Base-by-base conservation (phyloP, 306 rosid genomes). In the cucumber (Cucumis sativus) region DNA sequence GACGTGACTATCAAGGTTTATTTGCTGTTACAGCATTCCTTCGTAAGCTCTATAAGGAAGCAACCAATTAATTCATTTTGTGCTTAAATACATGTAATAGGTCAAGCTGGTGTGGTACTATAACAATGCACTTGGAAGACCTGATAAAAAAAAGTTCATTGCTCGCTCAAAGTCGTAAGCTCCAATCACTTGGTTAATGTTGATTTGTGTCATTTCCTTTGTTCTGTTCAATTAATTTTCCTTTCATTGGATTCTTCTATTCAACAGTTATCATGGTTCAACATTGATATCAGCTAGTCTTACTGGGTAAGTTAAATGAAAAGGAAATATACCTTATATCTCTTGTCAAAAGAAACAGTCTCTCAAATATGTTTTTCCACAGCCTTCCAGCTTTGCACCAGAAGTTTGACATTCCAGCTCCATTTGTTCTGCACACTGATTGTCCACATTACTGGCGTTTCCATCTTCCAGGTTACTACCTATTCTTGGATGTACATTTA, bases 51-150 rank as follows among this genome's bases (percentile, higher is more conserved):
- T 62, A 16, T 13, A 47, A 0, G 4, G 9, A 25, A 49, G n/a
- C 41, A 21, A 16, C 67, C 30, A 28, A 58, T 20, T 58, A 58
- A 58, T 58, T 58, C 63, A 3, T 58, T 20, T 58, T 21, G 33
- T 58, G 70, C 20, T 64, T 15, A 13, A 4, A 63, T 33, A 35
- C 9, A 14, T 64, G 79, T 85, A 51, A 80, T 83, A 93, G 97
- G 98, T 94, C 78, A 94, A 94, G 86, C 86, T 94, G 85, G 96
- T 92, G 20, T 94, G 98, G 98, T 94, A 94, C 79, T 94, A 94
- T 83, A 86, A 88, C 85, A 94, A 94, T 76, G 94, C 98, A 17
- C 97, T 90, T 84, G 97, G 97, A 85, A 88, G 93, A 81, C 95
- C 98, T 59, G 47, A 88, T 66, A 94, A 94, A 81, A 94, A 94